Evolutionary conservation across 2,329 filamentous ascomycete genomes (phyloP).

Genomic region (Balansia obtecta): DNA sequence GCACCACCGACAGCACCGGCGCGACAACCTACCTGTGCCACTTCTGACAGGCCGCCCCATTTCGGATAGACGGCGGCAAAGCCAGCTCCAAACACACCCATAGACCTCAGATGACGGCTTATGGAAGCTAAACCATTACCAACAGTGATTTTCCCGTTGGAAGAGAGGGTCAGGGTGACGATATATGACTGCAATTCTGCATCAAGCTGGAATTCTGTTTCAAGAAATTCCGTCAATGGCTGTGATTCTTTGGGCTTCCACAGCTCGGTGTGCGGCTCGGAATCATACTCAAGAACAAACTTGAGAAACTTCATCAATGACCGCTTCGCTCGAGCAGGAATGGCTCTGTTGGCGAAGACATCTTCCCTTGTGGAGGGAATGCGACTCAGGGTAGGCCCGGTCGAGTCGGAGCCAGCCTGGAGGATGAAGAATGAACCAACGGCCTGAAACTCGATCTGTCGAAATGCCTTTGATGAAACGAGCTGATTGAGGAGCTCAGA

Average conservation of each 20-base stretch:
- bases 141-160: constrained; percentile 50
- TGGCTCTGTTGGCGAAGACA: constrained; percentile 66
- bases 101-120: constrained; percentile 69
- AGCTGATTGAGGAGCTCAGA: constrained; percentile 67
- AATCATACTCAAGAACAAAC: constrained; percentile 64
- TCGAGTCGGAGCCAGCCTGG: constrained; percentile 22
- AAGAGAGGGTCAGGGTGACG: constrained; percentile 59
- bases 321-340: constrained; percentile 72
- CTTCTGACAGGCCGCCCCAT: constrained; percentile 82
- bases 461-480: constrained; percentile 79
- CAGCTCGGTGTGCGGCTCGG: constrained; percentile 35
- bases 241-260: constrained; percentile 46
- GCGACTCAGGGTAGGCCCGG: constrained; percentile 39
- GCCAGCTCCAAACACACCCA: constrained; percentile 76
- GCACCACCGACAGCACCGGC: constrained; percentile 84
- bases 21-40: constrained; percentile 83
- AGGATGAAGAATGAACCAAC: constrained; percentile 88
- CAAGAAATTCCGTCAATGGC: constrained; percentile 47
- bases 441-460: constrained; percentile 84
- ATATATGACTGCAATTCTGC: constrained; percentile 50
- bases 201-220: constrained; percentile 54
- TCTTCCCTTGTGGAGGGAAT: constrained; percentile 88
- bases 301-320: constrained; percentile 88
- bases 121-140: constrained; percentile 59
- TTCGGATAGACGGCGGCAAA: constrained; percentile 86